Percentiles rank a stretch among this genome's conserved stretches.
These are phyloP conservation scores for Solanum peruvianum DNA, from an alignment of 257 asterid species.

Conservation along the genomic window DNA sequence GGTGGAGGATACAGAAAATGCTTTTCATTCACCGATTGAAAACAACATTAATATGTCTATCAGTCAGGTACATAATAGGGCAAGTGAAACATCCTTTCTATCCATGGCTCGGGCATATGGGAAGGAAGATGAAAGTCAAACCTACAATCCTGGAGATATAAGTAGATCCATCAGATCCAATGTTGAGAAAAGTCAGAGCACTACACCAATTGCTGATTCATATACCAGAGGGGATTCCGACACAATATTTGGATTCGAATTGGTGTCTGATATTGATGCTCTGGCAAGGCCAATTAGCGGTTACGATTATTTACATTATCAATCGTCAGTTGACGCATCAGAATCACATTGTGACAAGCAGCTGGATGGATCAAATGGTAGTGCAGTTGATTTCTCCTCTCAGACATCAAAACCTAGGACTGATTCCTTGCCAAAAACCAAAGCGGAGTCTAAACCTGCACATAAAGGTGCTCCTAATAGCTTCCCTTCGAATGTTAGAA, in stretches of 20 bases:
- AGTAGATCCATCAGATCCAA: slow-evolving; percentile 9
- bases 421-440: slow-evolving; percentile 34
- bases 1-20: slow-evolving; percentile 52
- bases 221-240: slow-evolving; percentile 38
- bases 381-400: slow-evolving; percentile 18
- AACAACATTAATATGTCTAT: slow-evolving; percentile 32
- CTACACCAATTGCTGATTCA: slow-evolving; percentile 25
- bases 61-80: slow-evolving; percentile 42
- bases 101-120: slow-evolving; percentile 46
- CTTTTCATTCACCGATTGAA: slow-evolving; percentile 25
- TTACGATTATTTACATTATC: slow-evolving; percentile 52
- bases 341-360: slow-evolving; percentile 38
- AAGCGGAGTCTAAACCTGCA: slow-evolving; percentile 46
- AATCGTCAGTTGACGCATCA: slow-evolving; percentile 40
- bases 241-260: slow-evolving; percentile 48
- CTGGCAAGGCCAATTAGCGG: slow-evolving; percentile 49
- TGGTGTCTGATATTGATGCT: slow-evolving; percentile 46
- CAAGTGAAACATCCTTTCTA: slow-evolving; percentile 29
- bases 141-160: slow-evolving; percentile 30
- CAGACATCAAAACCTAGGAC: slow-evolving; percentile 31
- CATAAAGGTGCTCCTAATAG: slow-evolving; percentile 89
- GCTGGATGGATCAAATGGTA: slow-evolving; percentile 18
- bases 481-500: slow-evolving; percentile 91
- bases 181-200: slow-evolving; percentile 35
- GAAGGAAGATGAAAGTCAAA: slow-evolving; percentile 47